Base-by-base conservation (phyloP, 306 rosid genomes). In the Prunus armeniaca region DNA sequence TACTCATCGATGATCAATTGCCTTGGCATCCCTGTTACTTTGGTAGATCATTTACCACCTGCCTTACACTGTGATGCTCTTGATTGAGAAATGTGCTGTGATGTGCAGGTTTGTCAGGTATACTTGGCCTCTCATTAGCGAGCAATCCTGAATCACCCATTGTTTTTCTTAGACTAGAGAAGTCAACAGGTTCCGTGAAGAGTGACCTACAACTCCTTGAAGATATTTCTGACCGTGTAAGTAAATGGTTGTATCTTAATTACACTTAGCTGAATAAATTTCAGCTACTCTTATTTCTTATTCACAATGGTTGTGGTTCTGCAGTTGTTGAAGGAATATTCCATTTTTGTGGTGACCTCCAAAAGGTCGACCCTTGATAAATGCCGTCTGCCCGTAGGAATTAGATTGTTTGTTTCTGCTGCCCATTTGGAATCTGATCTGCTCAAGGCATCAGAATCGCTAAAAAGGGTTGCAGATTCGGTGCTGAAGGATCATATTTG, bases 131-230 rank as follows among this genome's bases (percentile, higher is more conserved):
- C 72, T 83, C 73, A 72, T 66, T 96, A 32, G 88, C 79, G 60
- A 96, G 99, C 82, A 84, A 86, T 87, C 90, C 87, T 54, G 96
- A 92, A 84, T 91, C 98, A 10, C 99, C 99, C 6, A 87, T 96
- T 78, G 87, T 96, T 72, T 92, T 89, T 81, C 91, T 96, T 83
- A 87, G 73, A 79, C 81, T 96, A 83, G 79, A 87, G 76, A 86
- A 89, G 75, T 86, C 97, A 77, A 84, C 89, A 11, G 93, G 97
- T 69, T 92, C 97, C 15, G 0, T 60, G 69, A 86, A 88, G 72
- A 83, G 28, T 66, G 99, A 92, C 76, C 70, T 88, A n/a, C 78
- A 67, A 43, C 89, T 96, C 80, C 93, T 96, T 57, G 88, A 89
- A 74, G 82, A 83, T 60, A 92, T 96, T 75, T 88, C 91, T 2